Evolutionary conservation across 495 filamentous ascomycete species (phyloP).

Genomic region (Aspergillus hancockii): DNA sequence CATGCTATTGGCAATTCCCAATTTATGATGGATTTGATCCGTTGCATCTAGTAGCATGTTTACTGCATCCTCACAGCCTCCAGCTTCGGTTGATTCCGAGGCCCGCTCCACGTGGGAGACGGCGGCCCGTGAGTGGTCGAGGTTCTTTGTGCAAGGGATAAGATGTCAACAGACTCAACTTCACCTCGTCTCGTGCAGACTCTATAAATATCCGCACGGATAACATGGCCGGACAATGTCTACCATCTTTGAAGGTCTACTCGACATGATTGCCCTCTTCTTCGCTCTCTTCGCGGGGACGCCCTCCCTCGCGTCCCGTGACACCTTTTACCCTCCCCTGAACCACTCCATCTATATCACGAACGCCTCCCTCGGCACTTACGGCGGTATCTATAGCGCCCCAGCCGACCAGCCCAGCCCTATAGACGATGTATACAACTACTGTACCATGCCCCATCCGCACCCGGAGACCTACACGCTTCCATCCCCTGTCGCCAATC

Average conservation of each 20-base stretch:
- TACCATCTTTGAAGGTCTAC: slow-evolving; percentile 10
- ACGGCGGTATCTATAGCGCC: slow-evolving; percentile 44
- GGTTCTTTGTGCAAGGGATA: neutral
- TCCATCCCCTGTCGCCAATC: slow-evolving; percentile 31
- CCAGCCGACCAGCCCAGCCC: slow-evolving; percentile 29
- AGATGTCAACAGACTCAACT: neutral
- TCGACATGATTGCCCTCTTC: slow-evolving; percentile 12
- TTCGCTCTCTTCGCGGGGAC: slow-evolving; percentile 2
- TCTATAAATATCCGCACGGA: neutral
- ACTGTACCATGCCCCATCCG: slow-evolving; percentile 50
- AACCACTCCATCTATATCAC: slow-evolving; percentile 42
- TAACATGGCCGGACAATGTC: neutral
- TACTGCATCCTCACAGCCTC: neutral
- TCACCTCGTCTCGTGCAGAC: neutral
- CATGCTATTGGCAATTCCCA: neutral
- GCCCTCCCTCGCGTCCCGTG: slow-evolving; percentile 16
- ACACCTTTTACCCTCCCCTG: slow-evolving; percentile 44
- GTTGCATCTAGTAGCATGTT: neutral
- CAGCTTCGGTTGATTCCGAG: neutral
- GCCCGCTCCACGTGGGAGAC: neutral
- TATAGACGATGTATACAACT: slow-evolving; percentile 38
- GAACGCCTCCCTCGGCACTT: slow-evolving; percentile 39
- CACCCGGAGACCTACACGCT: slow-evolving; percentile 34
- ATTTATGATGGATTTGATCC: too few species aligned
- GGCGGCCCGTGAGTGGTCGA: neutral